Conservation (phyloP, 2,329 filamentous ascomycete species). For the Fusarium aywerte region DNA sequence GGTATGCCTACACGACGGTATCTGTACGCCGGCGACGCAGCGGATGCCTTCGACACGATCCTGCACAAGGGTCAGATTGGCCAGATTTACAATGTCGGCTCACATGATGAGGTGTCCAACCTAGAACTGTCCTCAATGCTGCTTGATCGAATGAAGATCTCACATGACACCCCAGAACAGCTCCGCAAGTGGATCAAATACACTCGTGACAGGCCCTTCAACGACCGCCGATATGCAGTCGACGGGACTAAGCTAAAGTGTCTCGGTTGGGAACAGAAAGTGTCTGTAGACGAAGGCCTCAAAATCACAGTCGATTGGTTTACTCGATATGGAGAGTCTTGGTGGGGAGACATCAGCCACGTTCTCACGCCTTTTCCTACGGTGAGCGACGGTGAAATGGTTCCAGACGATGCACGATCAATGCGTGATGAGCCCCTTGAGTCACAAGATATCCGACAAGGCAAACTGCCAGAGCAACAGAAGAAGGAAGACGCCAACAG, state of each 20-base stretch:
- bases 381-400: constrained; percentile 66
- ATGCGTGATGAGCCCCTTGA: constrained; percentile 50
- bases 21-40: constrained; percentile 81
- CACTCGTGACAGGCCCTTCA: constrained; percentile 81
- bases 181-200: constrained; percentile 76
- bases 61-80: constrained; percentile 79
- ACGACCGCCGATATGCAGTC: constrained; percentile 78
- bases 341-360: constrained; percentile 78
- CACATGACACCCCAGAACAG: constrained; percentile 61
- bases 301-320: constrained; percentile 77
- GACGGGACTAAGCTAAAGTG: constrained; percentile 74
- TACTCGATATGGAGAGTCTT: constrained; percentile 69
- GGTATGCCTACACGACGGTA: constrained; percentile 80
- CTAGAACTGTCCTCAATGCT: constrained; percentile 73
- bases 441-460: constrained; percentile 38
- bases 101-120: constrained; percentile 81
- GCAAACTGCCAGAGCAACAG: constrained; percentile 25
- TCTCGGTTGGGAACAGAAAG: constrained; percentile 77
- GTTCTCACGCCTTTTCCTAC: constrained; percentile 75
- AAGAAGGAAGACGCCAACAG: constrained; percentile 18
- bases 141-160: constrained; percentile 69
- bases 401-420: constrained; percentile 58
- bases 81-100: constrained; percentile 85
- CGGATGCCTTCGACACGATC: constrained; percentile 85
- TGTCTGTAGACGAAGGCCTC: constrained; percentile 71